Evolutionary conservation across 352 stramenopile species (phyloP).

Genomic region (Phytophthora vignae): DNA sequence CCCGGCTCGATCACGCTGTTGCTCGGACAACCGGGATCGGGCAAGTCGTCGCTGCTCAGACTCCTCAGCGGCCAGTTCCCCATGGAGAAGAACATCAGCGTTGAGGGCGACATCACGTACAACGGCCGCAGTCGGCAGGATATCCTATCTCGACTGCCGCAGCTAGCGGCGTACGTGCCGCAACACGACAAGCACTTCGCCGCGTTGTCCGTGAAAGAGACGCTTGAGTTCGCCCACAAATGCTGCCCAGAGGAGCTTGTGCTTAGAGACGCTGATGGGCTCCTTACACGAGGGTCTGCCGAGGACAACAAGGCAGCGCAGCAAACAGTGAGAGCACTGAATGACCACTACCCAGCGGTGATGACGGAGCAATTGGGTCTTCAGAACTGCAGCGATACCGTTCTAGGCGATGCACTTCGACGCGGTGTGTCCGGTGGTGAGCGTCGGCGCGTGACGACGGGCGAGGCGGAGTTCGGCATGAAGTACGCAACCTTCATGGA

Average conservation of each 20-base stretch:
- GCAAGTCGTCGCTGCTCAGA: conserved; percentile 50
- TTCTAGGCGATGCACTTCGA: conserved; percentile 49
- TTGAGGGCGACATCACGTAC: conserved; percentile 41
- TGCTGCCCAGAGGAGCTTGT: conserved; percentile 20
- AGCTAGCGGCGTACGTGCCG: conserved; percentile 31
- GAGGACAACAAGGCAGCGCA: conserved; percentile 28
- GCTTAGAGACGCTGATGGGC: neutral
- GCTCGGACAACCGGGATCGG: conserved; percentile 44
- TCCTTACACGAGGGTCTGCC: conserved; percentile 31
- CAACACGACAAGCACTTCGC: conserved; percentile 37
- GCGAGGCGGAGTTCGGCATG: conserved; percentile 46
- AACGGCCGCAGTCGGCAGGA: conserved; percentile 21
- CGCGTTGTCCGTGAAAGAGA: conserved; percentile 34
- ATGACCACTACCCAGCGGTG: conserved; percentile 33
- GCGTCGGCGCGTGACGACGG: conserved; percentile 56
- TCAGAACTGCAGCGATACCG: conserved; percentile 45
- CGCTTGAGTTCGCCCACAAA: conserved; percentile 31
- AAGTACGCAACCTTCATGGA: conserved; percentile 82
- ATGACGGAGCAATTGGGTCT: conserved; percentile 36
- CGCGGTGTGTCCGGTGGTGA: conserved; percentile 74
- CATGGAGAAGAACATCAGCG: conserved; percentile 28
- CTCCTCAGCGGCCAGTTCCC: conserved; percentile 39
- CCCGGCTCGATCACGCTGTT: conserved; percentile 41
- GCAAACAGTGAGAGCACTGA: conserved; percentile 8
- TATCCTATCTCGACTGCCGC: conserved; percentile 12